Conservation (phyloP, 306 rosid species). For the Ormosia emarginata region DNA sequence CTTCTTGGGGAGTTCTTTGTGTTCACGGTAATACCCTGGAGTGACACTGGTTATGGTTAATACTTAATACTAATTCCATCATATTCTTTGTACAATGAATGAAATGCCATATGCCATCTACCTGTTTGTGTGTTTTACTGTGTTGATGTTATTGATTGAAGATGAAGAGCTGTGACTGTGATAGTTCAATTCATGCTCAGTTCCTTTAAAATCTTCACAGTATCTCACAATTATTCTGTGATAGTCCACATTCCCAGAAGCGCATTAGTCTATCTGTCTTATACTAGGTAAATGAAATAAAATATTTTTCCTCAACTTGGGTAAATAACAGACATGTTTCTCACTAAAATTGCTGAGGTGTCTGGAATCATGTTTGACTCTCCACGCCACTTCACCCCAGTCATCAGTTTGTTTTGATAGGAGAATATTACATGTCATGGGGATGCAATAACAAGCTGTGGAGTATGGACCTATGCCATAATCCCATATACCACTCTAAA, state of each 20-base stretch:
- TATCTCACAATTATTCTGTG: neutral
- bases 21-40: constrained; percentile 44
- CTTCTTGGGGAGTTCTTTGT: constrained; percentile 74
- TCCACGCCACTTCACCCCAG: neutral
- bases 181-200: neutral
- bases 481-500: neutral
- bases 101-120: neutral
- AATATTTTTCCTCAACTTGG: neutral
- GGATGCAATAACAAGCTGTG: neutral
- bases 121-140: constrained; percentile 27
- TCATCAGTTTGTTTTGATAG: neutral
- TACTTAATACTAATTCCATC: no score
- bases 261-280: neutral
- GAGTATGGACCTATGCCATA: neutral
- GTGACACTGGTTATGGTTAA: no score
- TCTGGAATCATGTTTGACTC: neutral
- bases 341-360: neutral
- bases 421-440: neutral
- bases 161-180: neutral
- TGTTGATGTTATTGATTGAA: neutral
- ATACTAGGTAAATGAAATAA: neutral
- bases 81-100: no score
- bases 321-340: neutral
- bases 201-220: neutral
- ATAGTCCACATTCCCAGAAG: neutral